Percentiles rank a stretch among this genome's conserved stretches.
These are phyloP conservation scores for Rhizopogon sp. DNA, from an alignment of 768 basidiomycete species.

Conservation along the genomic window DNA sequence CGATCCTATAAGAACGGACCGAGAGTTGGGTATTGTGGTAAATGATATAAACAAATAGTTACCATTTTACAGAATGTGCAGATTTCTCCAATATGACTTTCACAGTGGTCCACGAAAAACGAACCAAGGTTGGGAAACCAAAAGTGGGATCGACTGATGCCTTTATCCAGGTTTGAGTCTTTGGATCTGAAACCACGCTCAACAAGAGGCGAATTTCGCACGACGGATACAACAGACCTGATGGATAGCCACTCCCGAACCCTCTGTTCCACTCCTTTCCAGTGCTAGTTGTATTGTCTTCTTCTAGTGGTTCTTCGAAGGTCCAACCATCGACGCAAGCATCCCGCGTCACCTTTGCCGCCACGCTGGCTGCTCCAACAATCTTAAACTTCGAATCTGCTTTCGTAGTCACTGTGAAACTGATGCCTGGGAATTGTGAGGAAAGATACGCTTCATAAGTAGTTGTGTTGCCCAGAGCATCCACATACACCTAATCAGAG, in stretches of 20 bases:
- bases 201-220: background rate
- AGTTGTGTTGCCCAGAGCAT: conserved; percentile 85
- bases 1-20: conserved; percentile 50
- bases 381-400: conserved; percentile 97
- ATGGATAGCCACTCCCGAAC: conserved; percentile 88
- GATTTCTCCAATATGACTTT: conserved; percentile 79
- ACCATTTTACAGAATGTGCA: conserved; percentile 83
- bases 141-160: conserved; percentile 79
- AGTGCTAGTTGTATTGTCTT: background rate
- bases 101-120: conserved; percentile 96
- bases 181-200: conserved; percentile 59
- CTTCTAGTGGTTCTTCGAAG: conserved; percentile 54
- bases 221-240: conserved; percentile 41
- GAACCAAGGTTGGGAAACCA: conserved; percentile 83
- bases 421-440: conserved; percentile 73
- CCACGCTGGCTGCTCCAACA: conserved; percentile 96
- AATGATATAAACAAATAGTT: background rate
- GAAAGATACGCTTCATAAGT: conserved; percentile 85
- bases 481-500: conserved; percentile 76
- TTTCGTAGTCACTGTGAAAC: conserved; percentile 86
- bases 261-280: conserved; percentile 25
- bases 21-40: background rate
- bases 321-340: conserved; percentile 84
- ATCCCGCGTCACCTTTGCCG: conserved; percentile 95
- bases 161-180: conserved; percentile 84